A percentile compares a stretch with the other conserved stretches of the same genome.
These are phyloP conservation scores for Pouteria campechiana DNA, from an alignment of 179 eudicot genomes.

Conservation along the genomic window DNA sequence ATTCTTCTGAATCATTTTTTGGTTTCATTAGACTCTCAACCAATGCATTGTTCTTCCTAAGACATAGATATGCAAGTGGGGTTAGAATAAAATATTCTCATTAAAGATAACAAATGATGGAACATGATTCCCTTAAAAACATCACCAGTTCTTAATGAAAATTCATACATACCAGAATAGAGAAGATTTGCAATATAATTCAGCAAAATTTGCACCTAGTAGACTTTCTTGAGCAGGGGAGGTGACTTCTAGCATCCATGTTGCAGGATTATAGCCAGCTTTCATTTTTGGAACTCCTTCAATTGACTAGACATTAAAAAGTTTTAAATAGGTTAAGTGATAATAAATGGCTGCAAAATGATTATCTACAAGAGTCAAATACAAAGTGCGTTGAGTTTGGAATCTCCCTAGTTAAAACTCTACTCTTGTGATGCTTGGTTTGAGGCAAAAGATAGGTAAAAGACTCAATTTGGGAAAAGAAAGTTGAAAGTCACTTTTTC, in stretches of 20 bases:
- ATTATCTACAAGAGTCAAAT: no score
- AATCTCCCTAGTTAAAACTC: no score
- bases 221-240: slow-evolving; percentile 59
- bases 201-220: slow-evolving; percentile 57
- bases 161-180: slow-evolving; percentile 31
- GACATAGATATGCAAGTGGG: slow-evolving; percentile 1
- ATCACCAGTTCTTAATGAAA: no score
- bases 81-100: not conserved
- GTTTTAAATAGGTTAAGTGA: not conserved
- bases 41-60: slow-evolving; percentile 56
- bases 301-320: slow-evolving; percentile 30
- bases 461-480: no score
- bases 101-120: not conserved
- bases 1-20: slow-evolving; percentile 35
- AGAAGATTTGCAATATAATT: slow-evolving; percentile 35
- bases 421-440: no score
- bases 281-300: slow-evolving; percentile 46
- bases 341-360: not conserved
- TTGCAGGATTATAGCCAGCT: slow-evolving; percentile 65
- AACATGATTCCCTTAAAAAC: not conserved
- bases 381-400: no score
- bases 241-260: slow-evolving; percentile 69
- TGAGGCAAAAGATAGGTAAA: no score
- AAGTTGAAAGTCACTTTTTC: no score
- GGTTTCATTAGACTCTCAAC: slow-evolving; percentile 79